Percentiles rank a stretch among this genome's conserved stretches.
These are phyloP conservation scores for Talaromyces funiculosus DNA, from an alignment of 2,329 filamentous ascomycete species.

Conservation along the genomic window DNA sequence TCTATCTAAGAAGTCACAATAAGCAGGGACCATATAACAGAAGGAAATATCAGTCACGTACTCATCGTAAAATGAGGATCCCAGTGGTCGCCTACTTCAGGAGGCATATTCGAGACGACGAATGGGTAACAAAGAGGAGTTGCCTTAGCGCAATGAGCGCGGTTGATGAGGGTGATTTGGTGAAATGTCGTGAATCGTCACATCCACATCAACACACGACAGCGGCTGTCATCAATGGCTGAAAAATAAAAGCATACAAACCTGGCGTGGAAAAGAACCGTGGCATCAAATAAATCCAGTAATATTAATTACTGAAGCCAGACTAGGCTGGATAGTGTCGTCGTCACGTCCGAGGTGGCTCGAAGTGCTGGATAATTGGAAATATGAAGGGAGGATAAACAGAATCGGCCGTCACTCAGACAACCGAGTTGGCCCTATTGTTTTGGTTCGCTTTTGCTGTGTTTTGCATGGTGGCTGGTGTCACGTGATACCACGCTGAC, in stretches of 20 bases:
- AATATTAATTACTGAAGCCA: constrained; percentile 10
- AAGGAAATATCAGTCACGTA: constrained; percentile 13
- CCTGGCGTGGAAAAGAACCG: constrained; percentile 1
- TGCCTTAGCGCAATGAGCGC: constrained; percentile 2
- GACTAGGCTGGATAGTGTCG: constrained; percentile 16
- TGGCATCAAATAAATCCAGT: neutral
- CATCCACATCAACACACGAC: constrained; percentile 21
- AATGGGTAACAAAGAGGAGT: constrained; percentile 8
- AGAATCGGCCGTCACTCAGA: constrained; percentile 38
- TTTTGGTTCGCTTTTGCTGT: constrained; percentile 19
- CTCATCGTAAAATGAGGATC: constrained; percentile 16
- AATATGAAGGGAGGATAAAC: constrained; percentile 32
- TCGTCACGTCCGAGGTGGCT: constrained; percentile 18
- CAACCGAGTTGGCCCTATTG: constrained; percentile 27
- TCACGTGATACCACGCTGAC: constrained; percentile 26
- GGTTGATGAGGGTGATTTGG: constrained; percentile 19
- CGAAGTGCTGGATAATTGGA: constrained; percentile 14
- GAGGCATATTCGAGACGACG: constrained; percentile 23
- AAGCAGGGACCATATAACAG: constrained; percentile 10
- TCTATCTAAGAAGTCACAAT: constrained; percentile 24
- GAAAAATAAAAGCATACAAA: constrained; percentile 6
- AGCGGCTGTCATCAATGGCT: constrained; percentile 12
- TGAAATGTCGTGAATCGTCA: constrained; percentile 26
- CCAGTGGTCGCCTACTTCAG: constrained; percentile 28
- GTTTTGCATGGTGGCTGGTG: constrained; percentile 16